These are phyloP conservation scores for Myriosclerotinia duriaeana DNA, from an alignment of 2,329 filamentous ascomycete species.

Conservation along the genomic window DNA sequence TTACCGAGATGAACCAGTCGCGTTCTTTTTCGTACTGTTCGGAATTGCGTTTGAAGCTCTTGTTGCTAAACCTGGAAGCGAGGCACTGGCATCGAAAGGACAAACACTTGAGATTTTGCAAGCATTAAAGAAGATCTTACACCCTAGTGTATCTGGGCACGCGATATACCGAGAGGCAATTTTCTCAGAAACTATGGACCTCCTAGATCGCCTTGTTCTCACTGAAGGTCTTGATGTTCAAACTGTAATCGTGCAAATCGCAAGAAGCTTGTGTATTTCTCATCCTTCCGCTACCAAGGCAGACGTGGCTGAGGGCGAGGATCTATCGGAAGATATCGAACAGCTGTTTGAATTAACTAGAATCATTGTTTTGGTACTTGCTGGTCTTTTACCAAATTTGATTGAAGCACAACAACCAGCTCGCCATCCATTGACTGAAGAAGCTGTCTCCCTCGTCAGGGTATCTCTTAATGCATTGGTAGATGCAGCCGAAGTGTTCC, in stretches of 20 bases:
- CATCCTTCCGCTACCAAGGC: constrained; percentile 82
- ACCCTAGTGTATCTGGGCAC: constrained; percentile 91
- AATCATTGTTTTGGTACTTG: constrained; percentile 90
- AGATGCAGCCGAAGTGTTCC: constrained; percentile 93
- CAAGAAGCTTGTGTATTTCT: constrained; percentile 81
- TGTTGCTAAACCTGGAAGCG: constrained; percentile 70
- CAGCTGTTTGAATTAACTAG: constrained; percentile 95
- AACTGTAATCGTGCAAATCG: constrained; percentile 89
- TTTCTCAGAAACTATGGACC: constrained; percentile 95
- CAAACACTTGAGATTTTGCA: constrained; percentile 86
- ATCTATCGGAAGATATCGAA: constrained; percentile 94
- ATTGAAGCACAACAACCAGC: constrained; percentile 60
- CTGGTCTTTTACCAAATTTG: constrained; percentile 81
- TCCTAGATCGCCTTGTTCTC: constrained; percentile 86
- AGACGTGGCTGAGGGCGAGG: constrained; percentile 65
- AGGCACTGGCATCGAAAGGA: constrained; percentile 68
- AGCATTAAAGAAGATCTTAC: constrained; percentile 90
- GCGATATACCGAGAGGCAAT: constrained; percentile 95
- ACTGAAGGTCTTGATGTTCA: constrained; percentile 90
- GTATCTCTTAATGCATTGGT: constrained; percentile 84
- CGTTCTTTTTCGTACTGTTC: constrained; percentile 98
- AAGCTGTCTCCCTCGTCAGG: constrained; percentile 77
- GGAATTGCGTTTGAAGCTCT: constrained; percentile 95
- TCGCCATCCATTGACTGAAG: constrained; percentile 80
- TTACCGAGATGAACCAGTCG: constrained; percentile 94